Percentiles rank a stretch among this genome's conserved stretches.
These are phyloP conservation scores for Aleurites moluccanus DNA, from an alignment of 441 rosid species.

Conservation along the genomic window DNA sequence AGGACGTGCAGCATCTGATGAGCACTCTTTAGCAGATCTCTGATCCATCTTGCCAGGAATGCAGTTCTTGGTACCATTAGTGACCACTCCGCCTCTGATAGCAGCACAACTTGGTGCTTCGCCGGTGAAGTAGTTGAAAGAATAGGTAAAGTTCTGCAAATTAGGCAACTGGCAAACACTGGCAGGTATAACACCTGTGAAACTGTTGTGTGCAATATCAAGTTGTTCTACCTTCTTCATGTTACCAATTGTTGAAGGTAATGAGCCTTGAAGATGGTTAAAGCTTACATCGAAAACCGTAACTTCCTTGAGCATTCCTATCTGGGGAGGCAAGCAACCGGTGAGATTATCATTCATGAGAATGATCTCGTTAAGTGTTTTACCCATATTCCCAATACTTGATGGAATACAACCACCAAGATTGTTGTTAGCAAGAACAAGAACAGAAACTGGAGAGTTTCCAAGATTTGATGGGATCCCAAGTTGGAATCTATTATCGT, in stretches of 20 bases:
- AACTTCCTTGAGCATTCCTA: slow-evolving; percentile 48
- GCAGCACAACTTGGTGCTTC: slow-evolving; percentile 51
- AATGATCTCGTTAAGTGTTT: slow-evolving; percentile 60
- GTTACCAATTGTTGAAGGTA: slow-evolving; percentile 44
- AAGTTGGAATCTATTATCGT: slow-evolving; percentile 71
- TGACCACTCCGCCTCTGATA: slow-evolving; percentile 19
- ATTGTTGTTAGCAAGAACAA: slow-evolving; percentile 73
- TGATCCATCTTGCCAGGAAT: slow-evolving; percentile 50
- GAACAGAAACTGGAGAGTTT: slow-evolving; percentile 54
- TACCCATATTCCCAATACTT: slow-evolving; percentile 62
- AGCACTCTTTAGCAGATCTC: slow-evolving; percentile 42
- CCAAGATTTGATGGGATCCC: slow-evolving; percentile 68
- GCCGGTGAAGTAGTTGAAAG: slow-evolving; percentile 63
- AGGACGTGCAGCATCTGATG: slow-evolving; percentile 47
- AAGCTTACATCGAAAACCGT: slow-evolving; percentile 65
- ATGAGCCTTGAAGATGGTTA: slow-evolving; percentile 53
- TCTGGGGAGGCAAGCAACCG: slow-evolving; percentile 69
- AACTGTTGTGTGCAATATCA: slow-evolving; percentile 51
- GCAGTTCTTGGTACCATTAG: slow-evolving; percentile 59
- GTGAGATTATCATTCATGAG: slow-evolving; percentile 53
- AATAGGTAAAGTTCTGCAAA: slow-evolving; percentile 53
- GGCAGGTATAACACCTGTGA: slow-evolving; percentile 55
- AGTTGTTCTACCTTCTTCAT: slow-evolving; percentile 48
- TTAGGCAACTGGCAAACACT: slow-evolving; percentile 54
- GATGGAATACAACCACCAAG: slow-evolving; percentile 72